Evolutionary conservation across 352 stramenopile species (phyloP).

Genomic region (Halophytophthora polymorphica): DNA sequence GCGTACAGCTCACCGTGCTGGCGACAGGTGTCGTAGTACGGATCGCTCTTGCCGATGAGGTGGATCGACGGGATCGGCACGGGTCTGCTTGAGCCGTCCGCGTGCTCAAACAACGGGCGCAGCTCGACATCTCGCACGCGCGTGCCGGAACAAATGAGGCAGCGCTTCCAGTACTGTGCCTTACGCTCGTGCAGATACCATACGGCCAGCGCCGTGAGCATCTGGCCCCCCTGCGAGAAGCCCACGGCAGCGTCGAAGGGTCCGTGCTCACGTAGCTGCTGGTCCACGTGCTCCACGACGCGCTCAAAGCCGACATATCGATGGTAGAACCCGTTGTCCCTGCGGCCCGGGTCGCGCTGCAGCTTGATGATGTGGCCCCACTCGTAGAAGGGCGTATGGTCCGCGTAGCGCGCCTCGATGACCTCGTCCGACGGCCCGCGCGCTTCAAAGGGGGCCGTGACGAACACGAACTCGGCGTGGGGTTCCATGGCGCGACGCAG

Average conservation of each 20-base stretch:
- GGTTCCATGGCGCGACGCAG: conserved; percentile 33
- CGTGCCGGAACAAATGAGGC: conserved; percentile 34
- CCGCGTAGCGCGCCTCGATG: conserved; percentile 34
- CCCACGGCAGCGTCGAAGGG: conserved; percentile 53
- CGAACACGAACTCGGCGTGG: conserved; percentile 47
- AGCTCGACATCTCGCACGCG: conserved; percentile 20
- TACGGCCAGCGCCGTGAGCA: conserved; percentile 44
- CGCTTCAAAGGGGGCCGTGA: conserved; percentile 33
- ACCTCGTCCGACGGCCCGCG: conserved; percentile 27
- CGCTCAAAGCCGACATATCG: conserved; percentile 40
- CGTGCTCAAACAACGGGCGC: conserved; percentile 33
- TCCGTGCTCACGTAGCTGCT: conserved; percentile 32
- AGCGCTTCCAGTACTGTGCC: conserved; percentile 36
- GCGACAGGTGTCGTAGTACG: conserved; percentile 35
- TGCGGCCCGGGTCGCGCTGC: conserved; percentile 12
- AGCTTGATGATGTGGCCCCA: conserved; percentile 25
- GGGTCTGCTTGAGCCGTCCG: conserved; percentile 16
- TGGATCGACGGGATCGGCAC: conserved; percentile 58
- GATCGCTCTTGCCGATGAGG: conserved; percentile 44
- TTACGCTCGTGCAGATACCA: conserved; percentile 29
- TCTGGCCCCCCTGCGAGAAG: conserved; percentile 60
- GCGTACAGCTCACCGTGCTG: conserved; percentile 32
- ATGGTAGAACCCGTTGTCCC: conserved; percentile 37
- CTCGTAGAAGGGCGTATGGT: conserved; percentile 41
- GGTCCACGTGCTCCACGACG: conserved; percentile 38